Percentiles rank a stretch among this genome's conserved stretches.
Conservation (phyloP, 108 stramenopile genomes). For the Nitzschia putrida region DNA sequence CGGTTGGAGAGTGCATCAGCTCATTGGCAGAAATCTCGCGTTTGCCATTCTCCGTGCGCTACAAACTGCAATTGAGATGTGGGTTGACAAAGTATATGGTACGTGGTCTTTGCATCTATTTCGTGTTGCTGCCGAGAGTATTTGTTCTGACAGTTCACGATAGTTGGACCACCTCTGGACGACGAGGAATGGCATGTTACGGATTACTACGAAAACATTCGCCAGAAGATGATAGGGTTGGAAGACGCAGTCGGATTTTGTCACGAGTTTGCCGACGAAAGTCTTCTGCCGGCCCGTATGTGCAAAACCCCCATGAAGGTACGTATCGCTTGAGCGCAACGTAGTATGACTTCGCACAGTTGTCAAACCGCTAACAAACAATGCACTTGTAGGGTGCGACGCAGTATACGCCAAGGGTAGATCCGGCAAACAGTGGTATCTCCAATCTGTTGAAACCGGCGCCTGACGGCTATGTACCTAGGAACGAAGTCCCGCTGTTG, state of each 20-base stretch:
- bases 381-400: constrained; percentile 36
- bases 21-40: constrained; percentile 66
- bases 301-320: constrained; percentile 66
- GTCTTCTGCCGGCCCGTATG: constrained; percentile 44
- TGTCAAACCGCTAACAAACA: neutral
- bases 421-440: constrained; percentile 59
- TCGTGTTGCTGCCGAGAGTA: neutral
- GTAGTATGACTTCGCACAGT: neutral
- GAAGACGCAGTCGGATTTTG: constrained; percentile 45
- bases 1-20: constrained; percentile 77
- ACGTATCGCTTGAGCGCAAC: neutral
- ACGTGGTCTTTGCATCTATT: neutral
- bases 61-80: constrained; percentile 61
- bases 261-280: constrained; percentile 33
- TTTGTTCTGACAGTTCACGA: neutral
- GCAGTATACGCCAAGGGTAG: constrained; percentile 75
- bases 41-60: constrained; percentile 58
- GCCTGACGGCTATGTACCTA: constrained; percentile 44
- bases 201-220: constrained; percentile 62
- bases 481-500: constrained; percentile 34
- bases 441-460: constrained; percentile 51
- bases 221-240: constrained; percentile 41
- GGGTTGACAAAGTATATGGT: constrained; percentile 69
- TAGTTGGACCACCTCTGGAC: constrained; percentile 72
- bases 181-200: constrained; percentile 79